These are phyloP conservation scores for Torulaspora globosa DNA, from an alignment of 1,139 yeast genomes.

Conservation along the genomic window DNA sequence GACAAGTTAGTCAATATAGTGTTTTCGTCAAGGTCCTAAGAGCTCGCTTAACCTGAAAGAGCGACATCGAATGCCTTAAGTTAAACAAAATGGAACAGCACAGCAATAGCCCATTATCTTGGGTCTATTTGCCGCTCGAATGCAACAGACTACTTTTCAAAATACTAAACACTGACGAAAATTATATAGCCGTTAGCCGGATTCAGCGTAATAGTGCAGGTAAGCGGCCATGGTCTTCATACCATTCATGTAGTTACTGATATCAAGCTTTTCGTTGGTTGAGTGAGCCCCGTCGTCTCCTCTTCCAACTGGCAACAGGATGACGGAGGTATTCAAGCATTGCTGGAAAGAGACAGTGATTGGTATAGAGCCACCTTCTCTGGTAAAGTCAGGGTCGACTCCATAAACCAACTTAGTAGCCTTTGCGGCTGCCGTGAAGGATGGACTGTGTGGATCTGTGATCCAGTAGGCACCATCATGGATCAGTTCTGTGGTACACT, in stretches of 20 bases:
- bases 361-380: conserved; percentile 99
- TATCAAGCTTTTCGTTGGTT: conserved; percentile 88
- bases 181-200: conserved; percentile 9
- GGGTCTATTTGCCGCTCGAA: too few species aligned
- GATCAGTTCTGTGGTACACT: conserved; percentile 63
- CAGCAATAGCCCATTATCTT: too few species aligned
- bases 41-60: conserved; percentile 3
- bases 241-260: conserved; percentile 87
- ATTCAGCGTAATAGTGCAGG: conserved; percentile 72
- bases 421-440: conserved; percentile 88
- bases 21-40: background rate
- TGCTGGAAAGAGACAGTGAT: conserved; percentile 90
- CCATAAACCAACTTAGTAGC: conserved; percentile 96
- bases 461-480: conserved; percentile 98
- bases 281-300: conserved; percentile 99
- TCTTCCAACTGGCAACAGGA: conserved; percentile 93
- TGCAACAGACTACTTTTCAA: too few species aligned
- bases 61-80: background rate
- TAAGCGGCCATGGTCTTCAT: conserved; percentile 91
- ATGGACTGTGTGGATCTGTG: conserved; percentile 86
- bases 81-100: background rate
- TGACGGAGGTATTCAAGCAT: conserved; percentile 76
- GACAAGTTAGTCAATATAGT: background rate
- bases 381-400: conserved; percentile 90
- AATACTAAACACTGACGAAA: background rate